Base-by-base conservation (phyloP, 768 basidiomycete genomes). In the Hericium coralloides region DNA sequence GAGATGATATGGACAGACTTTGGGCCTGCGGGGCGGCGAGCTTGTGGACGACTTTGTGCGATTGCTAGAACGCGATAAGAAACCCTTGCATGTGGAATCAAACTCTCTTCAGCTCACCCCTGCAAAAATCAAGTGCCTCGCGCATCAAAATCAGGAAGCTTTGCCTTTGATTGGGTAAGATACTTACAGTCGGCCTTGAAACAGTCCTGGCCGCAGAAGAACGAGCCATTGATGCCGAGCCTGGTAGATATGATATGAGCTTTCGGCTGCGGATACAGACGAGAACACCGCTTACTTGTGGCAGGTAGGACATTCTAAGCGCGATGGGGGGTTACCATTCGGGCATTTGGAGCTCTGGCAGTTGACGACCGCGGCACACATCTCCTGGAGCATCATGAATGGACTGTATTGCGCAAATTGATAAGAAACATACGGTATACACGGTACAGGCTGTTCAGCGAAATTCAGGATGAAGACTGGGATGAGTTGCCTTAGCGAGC, bases 181-280 rank as follows among this genome's bases (percentile, higher is more conserved):
- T 39, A 77, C 93, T 76, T 70, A 95, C 95, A 98, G 70, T 82
- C 87, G 49, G 85, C 80, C 72, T 97, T 98, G 82, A 98, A 98
- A 73, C 95, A 98, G 52, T 90, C 92, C 71, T 98, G 95, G 23
- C 85, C 84, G 62, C 95, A 98, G 73, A 95, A 98, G 68, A 87
- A 89, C 36, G 90, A 92, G 31, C 90, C 89, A 50, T 77, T 79
- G 60, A 93, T 86, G 53, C 87, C 89, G 37, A 92, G 76, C 68
- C 90, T 92, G 62, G 38, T 59, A 58, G 23, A 49, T 7, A 14
- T 31, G 47, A 57, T 14, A 55, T 60, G 64, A 55, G 60, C 52
- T 61, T 45, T 41, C 36, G 49, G 58, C 49, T 49, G 43, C 9
- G 41, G 57, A 56, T 45, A 31, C 12, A 37, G 36, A 52, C 47